Conservation (phyloP, 2,329 filamentous ascomycete species). For the Fusarium circinatum region DNA sequence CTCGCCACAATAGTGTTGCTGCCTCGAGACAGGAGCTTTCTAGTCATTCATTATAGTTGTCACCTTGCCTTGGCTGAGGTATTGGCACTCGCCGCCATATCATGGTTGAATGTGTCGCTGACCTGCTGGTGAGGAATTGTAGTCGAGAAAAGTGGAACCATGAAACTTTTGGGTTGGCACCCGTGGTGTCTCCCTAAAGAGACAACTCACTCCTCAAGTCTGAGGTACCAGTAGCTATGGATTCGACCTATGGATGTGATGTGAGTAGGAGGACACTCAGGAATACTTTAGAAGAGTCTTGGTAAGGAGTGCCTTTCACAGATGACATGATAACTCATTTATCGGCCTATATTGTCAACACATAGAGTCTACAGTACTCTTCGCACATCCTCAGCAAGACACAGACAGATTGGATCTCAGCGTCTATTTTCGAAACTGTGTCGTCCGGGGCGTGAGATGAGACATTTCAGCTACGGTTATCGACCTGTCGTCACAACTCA, state of each 20-base stretch:
- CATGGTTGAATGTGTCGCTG: slow-evolving; percentile 38
- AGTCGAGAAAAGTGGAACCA: slow-evolving; percentile 32
- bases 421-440: slow-evolving; percentile 1
- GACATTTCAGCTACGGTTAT: slow-evolving; percentile 22
- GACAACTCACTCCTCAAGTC: slow-evolving; percentile 7
- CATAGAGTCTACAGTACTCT: background rate
- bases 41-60: background rate
- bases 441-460: slow-evolving; percentile 17
- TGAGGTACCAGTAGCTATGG: background rate
- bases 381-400: slow-evolving; percentile 10
- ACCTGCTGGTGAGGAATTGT: slow-evolving; percentile 34
- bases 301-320: background rate
- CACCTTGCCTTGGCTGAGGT: slow-evolving; percentile 10
- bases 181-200: slow-evolving; percentile 25
- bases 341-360: background rate
- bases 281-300: background rate
- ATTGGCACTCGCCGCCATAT: slow-evolving; percentile 29
- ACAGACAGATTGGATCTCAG: background rate
- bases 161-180: slow-evolving; percentile 21
- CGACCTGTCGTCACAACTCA: slow-evolving; percentile 25
- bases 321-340: background rate
- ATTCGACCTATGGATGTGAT: background rate
- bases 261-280: background rate
- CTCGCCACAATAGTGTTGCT: background rate
- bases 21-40: background rate